Percentiles rank a stretch among this genome's conserved stretches.
phyloP scores from a whole-genome alignment of 352 stramenopile genomes.

The Phytophthora kernoviae region DNA sequence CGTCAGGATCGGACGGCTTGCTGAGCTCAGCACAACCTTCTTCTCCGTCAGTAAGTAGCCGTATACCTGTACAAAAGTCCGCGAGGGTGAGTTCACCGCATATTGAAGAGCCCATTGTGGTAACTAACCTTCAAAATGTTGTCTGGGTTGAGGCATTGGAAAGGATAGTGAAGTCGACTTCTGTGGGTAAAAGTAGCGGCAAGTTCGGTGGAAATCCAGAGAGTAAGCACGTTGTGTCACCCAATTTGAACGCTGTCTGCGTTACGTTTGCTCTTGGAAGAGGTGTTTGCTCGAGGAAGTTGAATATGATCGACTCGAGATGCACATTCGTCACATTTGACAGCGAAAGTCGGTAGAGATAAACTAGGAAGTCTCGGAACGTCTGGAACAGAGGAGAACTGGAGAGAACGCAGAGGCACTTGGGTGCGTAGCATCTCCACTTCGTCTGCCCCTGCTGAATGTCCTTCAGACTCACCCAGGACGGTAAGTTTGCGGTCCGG shows the following conservation, averaged over 20 bases:
- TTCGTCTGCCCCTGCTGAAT: slow-evolving; percentile 66
- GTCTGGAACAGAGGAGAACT: slow-evolving; percentile 62
- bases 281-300: slow-evolving; percentile 54
- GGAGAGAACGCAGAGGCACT: slow-evolving; percentile 70
- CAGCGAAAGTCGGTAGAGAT: slow-evolving; percentile 56
- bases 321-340: slow-evolving; percentile 23
- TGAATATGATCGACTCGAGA: slow-evolving; percentile 59
- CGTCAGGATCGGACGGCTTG: slow-evolving; percentile 61
- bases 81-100: too few species aligned
- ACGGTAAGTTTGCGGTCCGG: slow-evolving; percentile 48
- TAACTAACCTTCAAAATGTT: slow-evolving; percentile 66
- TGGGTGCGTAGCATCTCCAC: slow-evolving; percentile 63
- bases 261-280: slow-evolving; percentile 33
- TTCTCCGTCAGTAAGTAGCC: slow-evolving; percentile 68
- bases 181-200: slow-evolving; percentile 45
- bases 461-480: slow-evolving; percentile 73
- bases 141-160: slow-evolving; percentile 67
- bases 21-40: slow-evolving; percentile 68
- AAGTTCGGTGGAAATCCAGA: slow-evolving; percentile 26
- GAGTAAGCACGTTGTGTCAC: slow-evolving; percentile 41
- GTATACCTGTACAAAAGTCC: slow-evolving; percentile 39
- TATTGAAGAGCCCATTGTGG: neutral
- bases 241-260: slow-evolving; percentile 48
- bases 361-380: slow-evolving; percentile 46
- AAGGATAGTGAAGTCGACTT: slow-evolving; percentile 79